Base-by-base conservation (phyloP, 2,329 filamentous ascomycete species). In the Fusarium sulawesiense region DNA sequence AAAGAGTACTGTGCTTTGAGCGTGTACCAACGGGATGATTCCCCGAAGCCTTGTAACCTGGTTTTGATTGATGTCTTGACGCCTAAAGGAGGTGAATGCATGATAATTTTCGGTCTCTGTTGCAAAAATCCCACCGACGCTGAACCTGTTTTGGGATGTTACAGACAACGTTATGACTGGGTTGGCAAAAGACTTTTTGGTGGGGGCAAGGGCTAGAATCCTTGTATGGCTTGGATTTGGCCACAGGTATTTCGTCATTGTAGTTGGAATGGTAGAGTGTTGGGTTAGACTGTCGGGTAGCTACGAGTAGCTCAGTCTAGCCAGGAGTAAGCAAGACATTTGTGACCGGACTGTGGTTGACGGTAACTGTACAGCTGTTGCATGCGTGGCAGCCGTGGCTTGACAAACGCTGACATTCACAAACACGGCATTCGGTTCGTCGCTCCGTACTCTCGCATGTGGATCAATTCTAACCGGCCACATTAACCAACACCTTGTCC, bases 401-500 rank as follows among this genome's bases (percentile, higher is more conserved):
- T 37, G 9, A 37, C 9, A n/a, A 3, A n/a, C 34, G 34, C 34
- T 37, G 34, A 37, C 34, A 37, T n/a, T 37, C 34, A 32, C 30
- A 32, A 37, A 37, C 34, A n/a, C 34, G 34, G 34, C 18, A 3
- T 21, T 44, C 41, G 42, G 42, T 45, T 45, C 45, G 21, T 44
- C 41, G 21, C 41, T 44, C 41, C 41, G 41, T 37, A 37, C 34
- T 37, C 34, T 18, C 34, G 10, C 30, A 25, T 18, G 34, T 54
- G 56, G 47, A 23, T 61, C 44, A 45, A 40, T 27, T 45, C 20
- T 41, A 60, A 16, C 44, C 47, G 37, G 32, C 64, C 49, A 76
- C 68, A 40, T 72, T 75, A 25, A 72, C 77, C 70, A 69, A 77
- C 74, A 74, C 76, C 75, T 68, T 83, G 67, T 82, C 81, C 11